Evolutionary conservation across 1,284 basidiomycete species (phyloP).

Genomic region (Trichosporon asahii): DNA sequence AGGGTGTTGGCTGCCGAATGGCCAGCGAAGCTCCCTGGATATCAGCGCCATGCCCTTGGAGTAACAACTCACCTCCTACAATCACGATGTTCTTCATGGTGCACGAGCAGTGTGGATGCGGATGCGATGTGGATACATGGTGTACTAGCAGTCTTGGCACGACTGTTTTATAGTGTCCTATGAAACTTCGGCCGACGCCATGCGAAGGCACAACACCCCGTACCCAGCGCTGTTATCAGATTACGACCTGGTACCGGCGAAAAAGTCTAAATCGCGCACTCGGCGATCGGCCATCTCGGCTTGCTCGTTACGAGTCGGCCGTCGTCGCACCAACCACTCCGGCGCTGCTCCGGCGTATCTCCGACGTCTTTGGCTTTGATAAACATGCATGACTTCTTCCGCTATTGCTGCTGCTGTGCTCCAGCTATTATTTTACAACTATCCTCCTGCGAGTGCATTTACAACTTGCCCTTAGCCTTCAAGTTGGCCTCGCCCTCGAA

Average conservation of each 20-base stretch:
- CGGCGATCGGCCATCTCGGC: background rate
- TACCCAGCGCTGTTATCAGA: background rate
- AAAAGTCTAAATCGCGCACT: background rate
- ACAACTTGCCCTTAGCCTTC: slow-evolving; percentile 12
- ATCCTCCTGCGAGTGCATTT: background rate
- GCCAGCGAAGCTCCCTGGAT: slow-evolving; percentile 17
- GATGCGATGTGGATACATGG: background rate
- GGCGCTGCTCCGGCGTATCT: background rate
- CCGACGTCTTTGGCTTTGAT: background rate
- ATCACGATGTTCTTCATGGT: background rate
- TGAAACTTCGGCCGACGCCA: background rate
- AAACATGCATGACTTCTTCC: background rate
- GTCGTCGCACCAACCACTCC: background rate
- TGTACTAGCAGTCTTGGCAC: too few relatives aligned
- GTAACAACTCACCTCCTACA: background rate
- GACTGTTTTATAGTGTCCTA: background rate
- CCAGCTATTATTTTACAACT: background rate
- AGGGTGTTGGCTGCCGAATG: slow-evolving; percentile 18
- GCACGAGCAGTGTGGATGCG: background rate
- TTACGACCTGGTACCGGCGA: background rate
- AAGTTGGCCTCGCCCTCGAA: slow-evolving; percentile 18
- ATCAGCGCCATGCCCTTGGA: background rate
- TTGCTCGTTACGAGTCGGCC: background rate
- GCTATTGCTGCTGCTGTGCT: background rate
- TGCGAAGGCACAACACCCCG: too few relatives aligned